These are phyloP conservation scores for Heracleum sosnowskyi DNA, from an alignment of 129 eudicot species.

Conservation along the genomic window DNA sequence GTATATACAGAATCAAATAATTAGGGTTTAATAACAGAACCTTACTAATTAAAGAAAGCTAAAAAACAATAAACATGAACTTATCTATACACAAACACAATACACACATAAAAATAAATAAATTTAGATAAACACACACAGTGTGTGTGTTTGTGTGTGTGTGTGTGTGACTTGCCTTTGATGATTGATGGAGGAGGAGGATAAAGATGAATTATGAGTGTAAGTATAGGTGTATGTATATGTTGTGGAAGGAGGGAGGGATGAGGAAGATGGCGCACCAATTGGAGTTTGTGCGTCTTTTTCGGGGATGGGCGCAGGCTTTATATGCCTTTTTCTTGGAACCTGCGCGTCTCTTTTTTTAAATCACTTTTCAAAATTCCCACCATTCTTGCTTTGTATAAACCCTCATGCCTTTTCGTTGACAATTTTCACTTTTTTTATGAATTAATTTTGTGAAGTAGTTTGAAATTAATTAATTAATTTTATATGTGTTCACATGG, in stretches of 20 bases:
- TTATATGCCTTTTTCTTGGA: not conserved
- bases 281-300: not conserved
- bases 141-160: not conserved
- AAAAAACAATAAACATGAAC: too few relatives aligned
- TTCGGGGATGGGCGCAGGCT: not conserved
- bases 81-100: not conserved
- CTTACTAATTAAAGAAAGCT: too few relatives aligned
- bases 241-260: not conserved
- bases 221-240: not conserved
- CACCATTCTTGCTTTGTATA: not conserved
- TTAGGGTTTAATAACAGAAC: too few relatives aligned
- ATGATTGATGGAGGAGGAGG: not conserved
- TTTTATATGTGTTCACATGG: too few relatives aligned
- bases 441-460: too few relatives aligned
- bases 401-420: not conserved
- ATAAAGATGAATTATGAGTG: not conserved
- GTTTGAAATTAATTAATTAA: too few relatives aligned
- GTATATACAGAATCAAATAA: too few relatives aligned
- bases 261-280: not conserved
- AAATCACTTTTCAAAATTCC: not conserved
- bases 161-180: not conserved
- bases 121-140: too few relatives aligned
- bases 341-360: not conserved
- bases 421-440: not conserved
- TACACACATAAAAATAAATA: not conserved